A percentile compares a stretch with the other conserved stretches of the same genome.
These are phyloP conservation scores for Pelargonium australe DNA, from an alignment of 441 rosid genomes.

Conservation along the genomic window DNA sequence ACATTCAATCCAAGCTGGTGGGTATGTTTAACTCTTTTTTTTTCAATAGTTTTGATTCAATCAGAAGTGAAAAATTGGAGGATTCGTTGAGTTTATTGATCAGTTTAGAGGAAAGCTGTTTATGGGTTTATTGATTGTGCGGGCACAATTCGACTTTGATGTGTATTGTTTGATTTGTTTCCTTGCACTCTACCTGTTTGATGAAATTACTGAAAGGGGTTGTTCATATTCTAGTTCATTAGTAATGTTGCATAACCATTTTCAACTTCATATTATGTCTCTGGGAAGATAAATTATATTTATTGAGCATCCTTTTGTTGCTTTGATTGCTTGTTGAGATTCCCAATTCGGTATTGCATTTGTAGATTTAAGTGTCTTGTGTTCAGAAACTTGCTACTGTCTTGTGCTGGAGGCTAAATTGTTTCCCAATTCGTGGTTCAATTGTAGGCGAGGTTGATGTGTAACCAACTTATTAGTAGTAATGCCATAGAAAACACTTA, in stretches of 20 bases:
- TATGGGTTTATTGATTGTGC: background rate
- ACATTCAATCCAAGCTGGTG: constrained; percentile 86
- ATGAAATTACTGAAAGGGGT: background rate
- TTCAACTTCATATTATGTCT: background rate
- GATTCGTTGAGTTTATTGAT: background rate
- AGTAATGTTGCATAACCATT: background rate
- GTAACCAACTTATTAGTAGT: no score
- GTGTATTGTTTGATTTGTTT: background rate
- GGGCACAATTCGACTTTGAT: background rate
- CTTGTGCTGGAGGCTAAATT: background rate
- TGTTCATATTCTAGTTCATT: background rate
- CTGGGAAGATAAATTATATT: background rate
- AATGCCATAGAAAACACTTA: no score
- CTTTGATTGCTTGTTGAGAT: background rate
- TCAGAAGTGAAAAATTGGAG: background rate
- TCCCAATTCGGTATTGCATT: background rate
- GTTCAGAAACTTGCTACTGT: background rate
- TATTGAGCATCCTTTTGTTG: background rate
- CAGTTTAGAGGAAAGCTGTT: background rate
- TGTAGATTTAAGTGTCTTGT: background rate
- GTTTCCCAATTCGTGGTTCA: background rate
- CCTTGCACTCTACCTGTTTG: background rate
- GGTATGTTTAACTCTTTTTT: constrained; percentile 45
- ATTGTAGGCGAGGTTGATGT: background rate
- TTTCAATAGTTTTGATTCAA: constrained; percentile 5